Base-by-base conservation (phyloP, 2,329 filamentous ascomycete species). In the Pseudogymnoascus sp. region DNA sequence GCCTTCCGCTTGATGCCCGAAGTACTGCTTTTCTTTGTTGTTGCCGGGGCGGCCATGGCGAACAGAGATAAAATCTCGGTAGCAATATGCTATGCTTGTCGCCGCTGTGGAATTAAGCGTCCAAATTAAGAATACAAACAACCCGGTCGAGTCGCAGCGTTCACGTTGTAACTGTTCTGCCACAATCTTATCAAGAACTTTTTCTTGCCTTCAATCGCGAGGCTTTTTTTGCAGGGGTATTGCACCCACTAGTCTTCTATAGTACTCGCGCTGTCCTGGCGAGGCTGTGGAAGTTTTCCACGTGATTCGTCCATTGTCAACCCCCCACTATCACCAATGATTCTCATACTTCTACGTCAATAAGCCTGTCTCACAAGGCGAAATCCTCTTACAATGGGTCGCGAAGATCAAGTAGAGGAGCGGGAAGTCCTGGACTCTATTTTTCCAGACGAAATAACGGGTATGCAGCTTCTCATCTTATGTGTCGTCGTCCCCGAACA, bases 401-500 rank as follows among this genome's bases (percentile, higher is more conserved):
- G 78, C 74, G 93, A 97, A 81, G 94, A 99, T 65, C 94, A 99
- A 76, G 78, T 87, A 68, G 94, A 99, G 78, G 94, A 99, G 82
- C 88, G 92, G 65, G 94, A 99, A 76, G 93, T 99, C 70, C 91
- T 99, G 73, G 91, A 96, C 73, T 97, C 93, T 65, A 99, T 99
- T 72, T 99, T 97, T 69, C 92, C 94, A 1, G 93, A 99, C 65
- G 94, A 99, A 78, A 96, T 99, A 69, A 93, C 88, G 83, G 89
- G 92, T 93, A 72, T 58, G 75, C 66, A 35, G 21, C 52, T 21
- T 37, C 10, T 61, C 60, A 37, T 35, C 52, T 43, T 64, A 39
- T 59, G 59, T 35, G 16, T 31, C 39, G 7, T 21, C 49, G 1
- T 35, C 49, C 10, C 12, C 1, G 29, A 21, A 52, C 14, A 55